phyloP scores from a whole-genome alignment of 75 land plant genomes.

The Sequoiadendron giganteum region DNA sequence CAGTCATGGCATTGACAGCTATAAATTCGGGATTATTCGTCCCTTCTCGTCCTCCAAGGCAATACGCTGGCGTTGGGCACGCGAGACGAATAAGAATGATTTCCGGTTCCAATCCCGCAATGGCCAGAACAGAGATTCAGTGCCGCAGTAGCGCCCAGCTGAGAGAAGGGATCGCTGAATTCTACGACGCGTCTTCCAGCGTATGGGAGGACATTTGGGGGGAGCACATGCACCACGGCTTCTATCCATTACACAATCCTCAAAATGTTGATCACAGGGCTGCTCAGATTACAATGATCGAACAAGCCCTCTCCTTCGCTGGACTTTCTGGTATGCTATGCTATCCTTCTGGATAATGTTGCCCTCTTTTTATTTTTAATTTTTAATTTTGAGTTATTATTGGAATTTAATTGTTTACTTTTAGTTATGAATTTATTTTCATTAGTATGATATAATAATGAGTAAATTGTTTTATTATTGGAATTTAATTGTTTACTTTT shows the following conservation, averaged over 20 bases:
- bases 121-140: background rate
- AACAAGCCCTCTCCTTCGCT: conserved; percentile 81
- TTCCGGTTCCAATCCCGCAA: background rate
- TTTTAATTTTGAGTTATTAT: too few species aligned
- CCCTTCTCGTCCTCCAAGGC: too few species aligned
- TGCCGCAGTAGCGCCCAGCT: background rate
- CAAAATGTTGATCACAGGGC: conserved; percentile 49
- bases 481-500: background rate
- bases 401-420: background rate
- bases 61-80: background rate
- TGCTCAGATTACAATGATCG: conserved; percentile 95
- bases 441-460: too few species aligned
- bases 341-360: background rate
- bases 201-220: conserved; percentile 92
- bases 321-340: conserved; percentile 59
- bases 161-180: conserved; percentile 62
- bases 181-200: conserved; percentile 69
- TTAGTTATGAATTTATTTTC: too few species aligned
- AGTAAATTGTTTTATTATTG: too few species aligned
- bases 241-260: conserved; percentile 49
- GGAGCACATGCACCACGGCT: conserved; percentile 99
- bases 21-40: too few species aligned
- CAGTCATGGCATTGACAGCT: too few species aligned
- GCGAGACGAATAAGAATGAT: background rate
- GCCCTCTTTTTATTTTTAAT: too few species aligned